Conservation (phyloP, 371 early-diverging fungal species). For the Mortierella sp. region DNA sequence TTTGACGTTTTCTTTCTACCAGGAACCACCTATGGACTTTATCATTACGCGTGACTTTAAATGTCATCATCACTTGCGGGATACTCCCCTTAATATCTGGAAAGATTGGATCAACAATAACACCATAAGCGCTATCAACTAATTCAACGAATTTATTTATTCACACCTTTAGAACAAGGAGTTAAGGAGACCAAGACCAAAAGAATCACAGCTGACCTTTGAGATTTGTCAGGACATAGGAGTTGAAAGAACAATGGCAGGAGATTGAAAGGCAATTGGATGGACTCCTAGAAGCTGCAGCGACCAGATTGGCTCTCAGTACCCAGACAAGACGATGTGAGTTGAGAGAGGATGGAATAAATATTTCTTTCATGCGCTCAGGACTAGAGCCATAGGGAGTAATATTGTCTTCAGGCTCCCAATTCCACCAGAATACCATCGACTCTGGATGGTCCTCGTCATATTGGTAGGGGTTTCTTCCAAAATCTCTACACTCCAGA, state of each 20-base stretch:
- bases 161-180: not conserved
- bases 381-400: not conserved
- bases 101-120: conserved; percentile 11
- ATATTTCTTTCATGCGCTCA: conserved; percentile 3
- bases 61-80: not conserved
- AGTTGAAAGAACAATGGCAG: not conserved
- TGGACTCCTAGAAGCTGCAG: not conserved
- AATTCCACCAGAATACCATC: not conserved
- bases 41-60: conserved; percentile 15
- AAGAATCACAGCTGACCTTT: no score
- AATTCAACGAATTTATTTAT: no score
- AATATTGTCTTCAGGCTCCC: not conserved
- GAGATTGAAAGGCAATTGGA: no score
- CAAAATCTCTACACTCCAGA: conserved; percentile 7
- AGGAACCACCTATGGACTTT: not conserved
- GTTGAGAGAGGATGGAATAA: not conserved
- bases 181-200: not conserved
- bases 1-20: not conserved
- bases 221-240: not conserved
- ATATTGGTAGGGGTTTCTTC: not conserved
- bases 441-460: not conserved
- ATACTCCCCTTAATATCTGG: not conserved
- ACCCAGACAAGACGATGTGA: not conserved
- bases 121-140: not conserved
- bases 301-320: no score